Evolutionary conservation across 768 basidiomycete genomes (phyloP).

Genomic region (Pleurotus tuber-regium): DNA sequence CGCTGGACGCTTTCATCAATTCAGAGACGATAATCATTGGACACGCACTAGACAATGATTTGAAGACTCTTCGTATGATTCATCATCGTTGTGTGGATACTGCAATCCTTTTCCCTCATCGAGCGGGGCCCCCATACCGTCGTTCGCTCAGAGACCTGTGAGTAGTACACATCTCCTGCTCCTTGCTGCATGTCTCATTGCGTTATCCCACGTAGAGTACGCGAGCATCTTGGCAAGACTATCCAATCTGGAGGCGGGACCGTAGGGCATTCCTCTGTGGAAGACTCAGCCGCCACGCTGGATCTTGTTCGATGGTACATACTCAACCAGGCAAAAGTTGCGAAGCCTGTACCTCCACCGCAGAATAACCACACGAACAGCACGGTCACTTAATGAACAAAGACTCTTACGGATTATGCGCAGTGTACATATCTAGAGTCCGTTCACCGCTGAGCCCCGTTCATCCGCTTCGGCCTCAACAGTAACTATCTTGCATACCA

Average conservation of each 20-base stretch:
- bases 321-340: slow-evolving; percentile 48
- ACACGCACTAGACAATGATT: slow-evolving; percentile 90
- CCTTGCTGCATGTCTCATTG: slow-evolving; percentile 2
- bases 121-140: slow-evolving; percentile 68
- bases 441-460: too few species aligned
- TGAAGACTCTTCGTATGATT: slow-evolving; percentile 85
- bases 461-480: too few species aligned
- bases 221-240: slow-evolving; percentile 73
- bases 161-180: slow-evolving; percentile 18
- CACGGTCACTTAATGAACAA: not conserved
- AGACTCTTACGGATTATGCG: too few species aligned
- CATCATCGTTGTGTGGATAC: slow-evolving; percentile 90
- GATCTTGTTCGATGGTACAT: slow-evolving; percentile 86
- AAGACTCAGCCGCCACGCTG: slow-evolving; percentile 86
- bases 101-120: slow-evolving; percentile 81
- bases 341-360: slow-evolving; percentile 7
- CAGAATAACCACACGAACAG: not conserved
- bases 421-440: too few species aligned
- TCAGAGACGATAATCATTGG: slow-evolving; percentile 86
- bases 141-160: slow-evolving; percentile 82
- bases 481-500: too few species aligned
- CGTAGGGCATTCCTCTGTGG: slow-evolving; percentile 84
- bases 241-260: slow-evolving; percentile 81
- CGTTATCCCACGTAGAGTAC: slow-evolving; percentile 49
- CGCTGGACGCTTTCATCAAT: slow-evolving; percentile 71